phyloP scores from a whole-genome alignment of 257 asterid genomes.

The Paraleonurus japonicus region DNA sequence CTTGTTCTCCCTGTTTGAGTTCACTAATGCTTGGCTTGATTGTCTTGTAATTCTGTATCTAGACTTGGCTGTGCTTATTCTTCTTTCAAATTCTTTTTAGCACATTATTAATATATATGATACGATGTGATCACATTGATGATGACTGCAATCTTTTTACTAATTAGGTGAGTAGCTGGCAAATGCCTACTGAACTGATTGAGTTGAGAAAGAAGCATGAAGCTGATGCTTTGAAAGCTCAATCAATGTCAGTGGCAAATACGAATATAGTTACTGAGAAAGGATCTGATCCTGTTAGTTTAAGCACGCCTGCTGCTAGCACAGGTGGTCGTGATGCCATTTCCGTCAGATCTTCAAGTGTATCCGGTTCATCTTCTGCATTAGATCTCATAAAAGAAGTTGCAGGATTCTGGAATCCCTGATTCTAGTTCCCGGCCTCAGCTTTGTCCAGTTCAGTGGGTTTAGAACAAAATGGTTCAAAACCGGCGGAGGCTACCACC shows the following conservation, averaged over 20 bases:
- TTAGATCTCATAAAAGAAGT: constrained; percentile 96
- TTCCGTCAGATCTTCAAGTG: constrained; percentile 54
- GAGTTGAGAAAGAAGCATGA: constrained; percentile 79
- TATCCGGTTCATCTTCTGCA: constrained; percentile 69
- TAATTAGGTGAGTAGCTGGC: constrained; percentile 96
- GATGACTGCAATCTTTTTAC: constrained; percentile 21
- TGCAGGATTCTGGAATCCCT: constrained; percentile 86
- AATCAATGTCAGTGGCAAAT: constrained; percentile 43
- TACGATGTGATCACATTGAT: not conserved
- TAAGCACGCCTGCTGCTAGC: constrained; percentile 89
- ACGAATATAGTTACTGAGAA: constrained; percentile 51
- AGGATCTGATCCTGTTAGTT: constrained; percentile 58
- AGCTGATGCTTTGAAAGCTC: constrained; percentile 57
- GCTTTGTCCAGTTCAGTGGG: constrained; percentile 47
- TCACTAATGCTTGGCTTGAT: not conserved
- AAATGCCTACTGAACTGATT: constrained; percentile 77
- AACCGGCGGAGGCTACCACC: constrained; percentile 42
- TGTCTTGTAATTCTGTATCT: not conserved
- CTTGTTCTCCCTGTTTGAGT: not conserved
- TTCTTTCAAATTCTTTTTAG: not conserved
- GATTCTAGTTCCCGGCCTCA: constrained; percentile 59
- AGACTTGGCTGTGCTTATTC: not conserved
- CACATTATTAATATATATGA: not conserved
- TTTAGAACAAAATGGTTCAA: constrained; percentile 67
- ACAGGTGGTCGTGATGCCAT: constrained; percentile 97